Base-by-base conservation (phyloP, 2,329 filamentous ascomycete genomes). In the Acrocalymma vagum region DNA sequence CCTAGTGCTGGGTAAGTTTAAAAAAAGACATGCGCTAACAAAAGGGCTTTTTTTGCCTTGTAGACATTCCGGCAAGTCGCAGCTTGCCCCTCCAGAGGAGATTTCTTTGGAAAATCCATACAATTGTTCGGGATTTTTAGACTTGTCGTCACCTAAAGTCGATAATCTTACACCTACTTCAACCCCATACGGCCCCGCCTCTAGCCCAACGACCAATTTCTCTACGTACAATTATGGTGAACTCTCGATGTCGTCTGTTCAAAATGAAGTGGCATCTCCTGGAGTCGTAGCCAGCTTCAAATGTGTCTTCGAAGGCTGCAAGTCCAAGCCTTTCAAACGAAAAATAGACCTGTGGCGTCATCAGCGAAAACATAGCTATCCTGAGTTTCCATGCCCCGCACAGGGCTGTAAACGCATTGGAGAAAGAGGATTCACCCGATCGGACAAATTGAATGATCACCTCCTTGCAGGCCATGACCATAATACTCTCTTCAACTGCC, bases 11-110 rank as follows among this genome's bases (percentile, higher is more conserved):
- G 40, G 54, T 58, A 26, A 55, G 54, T 54, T 44, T 26, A 45
- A 36, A 55, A 58, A 58, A 55, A 53, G 40, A 47, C 32, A 50
- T 39, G 32, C 34, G 51, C 51, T 53, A 53, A 58, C 46, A 44
- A 34, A 50, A 47, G 48, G 54, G 54, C 51, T 21, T 16, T 16
- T 14, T 29, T n/a, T n/a, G n/a, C n/a, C n/a, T n/a, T n/a, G n/a
- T n/a, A n/a, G n/a, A n/a, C n/a, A n/a, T n/a, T n/a, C n/a, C n/a
- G n/a, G n/a, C n/a, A n/a, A n/a, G n/a, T n/a, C n/a, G n/a, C n/a
- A n/a, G n/a, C n/a, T n/a, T n/a, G n/a, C n/a, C n/a, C n/a, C n/a
- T n/a, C n/a, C n/a, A n/a, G n/a, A n/a, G n/a, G n/a, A n/a, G n/a
- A n/a, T n/a, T n/a, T n/a, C n/a, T n/a, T n/a, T n/a, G n/a, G n/a